A percentile compares a stretch with the other conserved stretches of the same genome.
phyloP scores from a whole-genome alignment of 345 rosid species.

The Arabidopsis thaliana region TAIR10.1 NC_003071.7:2033001-2033500 shows the following conservation, averaged over 20 bases:
- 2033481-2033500: not conserved
- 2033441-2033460: not conserved
- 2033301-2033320: constrained; percentile 32
- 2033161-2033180: constrained; percentile 2
- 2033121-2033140: too few species aligned
- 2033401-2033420: not conserved
- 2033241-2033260: constrained; percentile 2
- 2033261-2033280: constrained; percentile 30
- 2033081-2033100: too few species aligned
- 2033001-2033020: too few species aligned
- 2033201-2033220: not conserved
- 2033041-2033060: too few species aligned
- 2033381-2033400: not conserved
- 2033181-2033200: constrained; percentile 2
- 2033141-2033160: not conserved
- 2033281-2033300: constrained; percentile 28
- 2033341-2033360: constrained; percentile 8
- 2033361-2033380: constrained; percentile 3
- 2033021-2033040: too few species aligned
- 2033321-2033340: constrained; percentile 38
- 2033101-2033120: too few species aligned
- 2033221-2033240: not conserved
- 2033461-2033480: not conserved
- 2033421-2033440: not conserved
- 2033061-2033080: too few species aligned